Conservation (phyloP, 495 filamentous ascomycete species). For the Daldinia childiae region DNA sequence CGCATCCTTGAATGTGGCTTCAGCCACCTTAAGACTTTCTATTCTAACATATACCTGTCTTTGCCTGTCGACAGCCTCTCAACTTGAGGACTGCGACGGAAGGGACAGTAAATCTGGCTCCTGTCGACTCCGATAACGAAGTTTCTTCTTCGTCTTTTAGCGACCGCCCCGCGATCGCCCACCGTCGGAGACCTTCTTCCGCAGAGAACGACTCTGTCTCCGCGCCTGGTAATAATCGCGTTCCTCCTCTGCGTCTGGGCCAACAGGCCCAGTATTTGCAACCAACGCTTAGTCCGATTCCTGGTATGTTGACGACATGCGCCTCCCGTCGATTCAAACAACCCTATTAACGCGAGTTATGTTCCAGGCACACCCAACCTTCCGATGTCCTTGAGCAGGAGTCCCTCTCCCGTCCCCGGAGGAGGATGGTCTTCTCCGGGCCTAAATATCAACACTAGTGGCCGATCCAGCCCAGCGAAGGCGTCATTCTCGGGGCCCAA, state of each 20-base stretch:
- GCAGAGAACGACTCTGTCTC: slow-evolving; percentile 46
- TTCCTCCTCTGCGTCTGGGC: slow-evolving; percentile 47
- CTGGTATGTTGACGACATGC: slow-evolving; percentile 48
- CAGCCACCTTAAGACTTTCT: slow-evolving; percentile 37
- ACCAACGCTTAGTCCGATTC: slow-evolving; percentile 52
- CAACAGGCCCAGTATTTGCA: slow-evolving; percentile 52
- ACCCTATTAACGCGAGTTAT: slow-evolving; percentile 22
- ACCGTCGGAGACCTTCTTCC: slow-evolving; percentile 56
- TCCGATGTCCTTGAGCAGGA: slow-evolving; percentile 84
- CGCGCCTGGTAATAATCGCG: slow-evolving; percentile 39
- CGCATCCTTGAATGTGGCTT: slow-evolving; percentile 34
- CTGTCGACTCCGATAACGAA: slow-evolving; percentile 47
- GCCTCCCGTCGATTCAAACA: slow-evolving; percentile 11
- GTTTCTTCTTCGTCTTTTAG: slow-evolving; percentile 55
- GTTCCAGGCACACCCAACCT: slow-evolving; percentile 55
- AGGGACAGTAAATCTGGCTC: slow-evolving; percentile 51
- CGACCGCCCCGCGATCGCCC: slow-evolving; percentile 51
- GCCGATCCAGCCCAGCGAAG: slow-evolving; percentile 70
- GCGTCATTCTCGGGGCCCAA: slow-evolving; percentile 57
- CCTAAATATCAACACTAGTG: slow-evolving; percentile 71
- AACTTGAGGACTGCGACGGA: slow-evolving; percentile 35
- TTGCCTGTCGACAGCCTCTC: slow-evolving; percentile 36
- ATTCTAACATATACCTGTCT: slow-evolving; percentile 14
- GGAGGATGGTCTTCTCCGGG: slow-evolving; percentile 91
- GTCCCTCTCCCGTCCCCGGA: slow-evolving; percentile 80